Evolutionary conservation across 306 rosid species (phyloP), one percentile per base, ranked within the genome.

Genomic region (Inga laurina): DNA sequence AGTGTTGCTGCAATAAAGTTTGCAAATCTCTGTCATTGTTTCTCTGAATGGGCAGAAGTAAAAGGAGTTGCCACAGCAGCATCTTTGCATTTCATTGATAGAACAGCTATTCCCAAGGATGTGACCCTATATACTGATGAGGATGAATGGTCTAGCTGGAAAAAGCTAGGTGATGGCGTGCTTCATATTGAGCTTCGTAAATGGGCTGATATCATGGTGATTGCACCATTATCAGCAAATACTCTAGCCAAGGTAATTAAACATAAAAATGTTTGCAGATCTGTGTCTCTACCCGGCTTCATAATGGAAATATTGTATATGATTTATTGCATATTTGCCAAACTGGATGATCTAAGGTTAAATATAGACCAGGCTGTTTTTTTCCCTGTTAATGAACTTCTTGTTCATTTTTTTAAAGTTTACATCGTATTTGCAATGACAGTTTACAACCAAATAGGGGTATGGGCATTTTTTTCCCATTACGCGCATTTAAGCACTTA

Each of bases 141-240:
- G 12, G 89, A 90, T 45, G 99, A 93, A 51, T 91, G 94, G 96
- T 19, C 70, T 43, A 81, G 72, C 77, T 96, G 98, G 99, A 89
- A 79, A 79, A 90, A 70, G 72, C 71, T 93, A 74, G 97, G 97
- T 5, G 99, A 93, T 77, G 41, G 62, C 4, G 93, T 96, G 54
- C 90, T 92, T 81, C 97, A 93, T 88, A 90, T 92, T 86, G 94
- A 92, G 79, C 98, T 96, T 77, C 82, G 87, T 37, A 80, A 73
- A 70, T 96, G 99, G 99, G 99, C 98, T 80, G 99, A 96, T 74
- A 87, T 93, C 79, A 77, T 96, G 91, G 91, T 96, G 66, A 88
- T 96, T 56, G 98, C 98, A 48, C 99, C 99, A 19, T 80, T 93
- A 74, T 96, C 99, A 56, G 97, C 98, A 34, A 88, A 93, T 84